Evolutionary conservation across 73 alveolate species (phyloP).

Genomic region (Blepharisma japonicum): DNA sequence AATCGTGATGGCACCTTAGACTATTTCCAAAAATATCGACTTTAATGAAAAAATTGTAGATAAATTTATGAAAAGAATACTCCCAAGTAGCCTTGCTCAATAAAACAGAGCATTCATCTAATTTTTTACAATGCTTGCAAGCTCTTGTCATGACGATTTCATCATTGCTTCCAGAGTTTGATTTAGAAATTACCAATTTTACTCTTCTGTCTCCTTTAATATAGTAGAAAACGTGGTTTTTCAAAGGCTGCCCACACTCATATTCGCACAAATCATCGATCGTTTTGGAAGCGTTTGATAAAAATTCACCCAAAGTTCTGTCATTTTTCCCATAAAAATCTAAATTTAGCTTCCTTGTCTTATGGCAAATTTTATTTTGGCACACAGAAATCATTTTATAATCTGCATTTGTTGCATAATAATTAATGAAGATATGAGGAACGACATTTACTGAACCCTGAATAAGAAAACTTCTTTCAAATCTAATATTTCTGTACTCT

Average conservation of each 20-base stretch:
- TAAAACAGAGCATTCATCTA: not conserved
- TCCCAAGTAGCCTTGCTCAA: not conserved
- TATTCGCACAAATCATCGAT: not conserved
- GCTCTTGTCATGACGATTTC: not conserved
- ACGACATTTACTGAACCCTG: not conserved
- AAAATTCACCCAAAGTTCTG: not conserved
- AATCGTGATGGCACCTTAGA: too few relatives aligned
- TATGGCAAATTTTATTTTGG: slow-evolving; percentile 5
- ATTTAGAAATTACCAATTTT: not conserved
- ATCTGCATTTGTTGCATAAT: not conserved
- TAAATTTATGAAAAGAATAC: slow-evolving; percentile 1
- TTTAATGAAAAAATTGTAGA: not conserved
- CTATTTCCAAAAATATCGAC: not conserved
- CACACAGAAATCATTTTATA: not conserved
- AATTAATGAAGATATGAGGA: not conserved
- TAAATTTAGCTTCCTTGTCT: not conserved
- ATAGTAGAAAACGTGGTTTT: not conserved
- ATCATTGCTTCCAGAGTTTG: not conserved
- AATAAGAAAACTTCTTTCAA: not conserved
- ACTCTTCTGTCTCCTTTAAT: not conserved
- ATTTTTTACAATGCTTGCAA: not conserved
- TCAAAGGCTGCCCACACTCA: slow-evolving; percentile 11
- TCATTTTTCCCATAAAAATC: slow-evolving; percentile 16
- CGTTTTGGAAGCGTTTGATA: not conserved
- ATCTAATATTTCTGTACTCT: not conserved